Evolutionary conservation across 1,284 basidiomycete species (phyloP).

Genomic region (Cutaneotrichosporon dermatis): DNA sequence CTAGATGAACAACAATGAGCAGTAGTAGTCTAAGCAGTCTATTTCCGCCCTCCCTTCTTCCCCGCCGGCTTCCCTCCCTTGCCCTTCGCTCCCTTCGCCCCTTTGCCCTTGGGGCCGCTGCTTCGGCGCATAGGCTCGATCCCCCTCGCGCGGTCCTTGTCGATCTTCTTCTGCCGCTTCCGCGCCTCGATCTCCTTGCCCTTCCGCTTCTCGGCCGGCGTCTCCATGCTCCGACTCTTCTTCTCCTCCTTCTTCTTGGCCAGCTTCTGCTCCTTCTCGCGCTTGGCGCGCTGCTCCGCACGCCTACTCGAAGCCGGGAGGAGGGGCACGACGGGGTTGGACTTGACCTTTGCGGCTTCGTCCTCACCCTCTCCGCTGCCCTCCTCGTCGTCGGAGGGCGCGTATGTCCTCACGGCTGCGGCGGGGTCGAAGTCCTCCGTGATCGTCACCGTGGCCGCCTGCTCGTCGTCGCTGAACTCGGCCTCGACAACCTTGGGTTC

Average conservation of each 20-base stretch:
- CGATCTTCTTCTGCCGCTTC: conserved; percentile 40
- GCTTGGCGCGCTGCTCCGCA: conserved; percentile 27
- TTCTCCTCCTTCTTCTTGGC: conserved; percentile 21
- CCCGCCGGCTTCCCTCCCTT: conserved; percentile 17
- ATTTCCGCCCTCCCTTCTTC: conserved; percentile 8
- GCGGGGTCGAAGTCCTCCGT: conserved; percentile 47
- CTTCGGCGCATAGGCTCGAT: conserved; percentile 5
- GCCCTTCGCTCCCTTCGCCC: conserved; percentile 13
- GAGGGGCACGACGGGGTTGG: conserved; percentile 24
- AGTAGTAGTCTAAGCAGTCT: not conserved
- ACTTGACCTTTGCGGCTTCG: conserved; percentile 4
- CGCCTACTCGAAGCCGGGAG: conserved; percentile 41
- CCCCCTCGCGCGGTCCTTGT: conserved; percentile 35
- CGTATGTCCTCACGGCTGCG: not conserved
- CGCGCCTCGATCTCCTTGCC: conserved; percentile 43
- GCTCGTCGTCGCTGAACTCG: conserved; percentile 47
- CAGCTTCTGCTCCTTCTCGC: conserved; percentile 10
- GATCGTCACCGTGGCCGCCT: conserved; percentile 48
- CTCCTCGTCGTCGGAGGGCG: conserved; percentile 10
- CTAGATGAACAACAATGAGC: not conserved
- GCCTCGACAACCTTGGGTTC: conserved; percentile 28
- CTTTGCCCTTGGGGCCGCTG: conserved; percentile 21
- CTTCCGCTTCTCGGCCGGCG: conserved; percentile 34
- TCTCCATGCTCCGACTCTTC: conserved; percentile 36
- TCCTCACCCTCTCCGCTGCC: conserved; percentile 4